Evolutionary conservation across 345 rosid genomes (phyloP), one percentile per base, ranked within the genome.

Genomic region (Atalantia buxifolia): DNA sequence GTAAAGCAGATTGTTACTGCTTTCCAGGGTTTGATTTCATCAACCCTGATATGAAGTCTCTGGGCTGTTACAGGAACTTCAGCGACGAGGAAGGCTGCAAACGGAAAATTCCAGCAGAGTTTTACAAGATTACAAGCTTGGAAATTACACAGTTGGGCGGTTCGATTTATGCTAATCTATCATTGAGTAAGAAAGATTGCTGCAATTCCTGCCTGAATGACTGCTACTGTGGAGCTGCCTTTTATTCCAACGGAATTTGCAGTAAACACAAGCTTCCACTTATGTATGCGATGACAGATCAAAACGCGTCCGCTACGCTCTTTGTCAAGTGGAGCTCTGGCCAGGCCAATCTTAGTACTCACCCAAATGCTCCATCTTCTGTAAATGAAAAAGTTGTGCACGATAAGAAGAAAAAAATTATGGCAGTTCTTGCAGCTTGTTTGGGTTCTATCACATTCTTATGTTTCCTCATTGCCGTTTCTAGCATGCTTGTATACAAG

Each of bases 131-230:
- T 33, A 13, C 0, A 1, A 25, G 0, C 14, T 0, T 79, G 42
- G 27, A 12, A 0, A 35, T n/a, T 12, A 0, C 72, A 1, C 12
- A 0, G 2, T 5, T 73, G 24, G 71, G 70, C 5, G 31, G 38
- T n/a, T 3, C 0, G 0, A 25, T 74, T 63, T 81, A 84, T 38
- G 28, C 0, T 6, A 1, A 6, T 1, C 19, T 42, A 0, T 42
- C 50, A 42, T 1, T 42, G 0, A 12, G 0, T 42, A 5, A 19
- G 6, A 18, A 74, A 42, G 50, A 10, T 63, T 84, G 87, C 72
- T 31, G 72, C n/a, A 48, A 40, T 9, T 76, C 77, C 2, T 82
- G 87, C 60, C 69, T 73, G 18, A 27, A 82, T 22, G 87, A 85
- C 25, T 79, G 83, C 62, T 27, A 77, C 8, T 79, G 87, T 33